phyloP scores from a whole-genome alignment of 306 rosid species.

The Castanea sativa region DNA sequence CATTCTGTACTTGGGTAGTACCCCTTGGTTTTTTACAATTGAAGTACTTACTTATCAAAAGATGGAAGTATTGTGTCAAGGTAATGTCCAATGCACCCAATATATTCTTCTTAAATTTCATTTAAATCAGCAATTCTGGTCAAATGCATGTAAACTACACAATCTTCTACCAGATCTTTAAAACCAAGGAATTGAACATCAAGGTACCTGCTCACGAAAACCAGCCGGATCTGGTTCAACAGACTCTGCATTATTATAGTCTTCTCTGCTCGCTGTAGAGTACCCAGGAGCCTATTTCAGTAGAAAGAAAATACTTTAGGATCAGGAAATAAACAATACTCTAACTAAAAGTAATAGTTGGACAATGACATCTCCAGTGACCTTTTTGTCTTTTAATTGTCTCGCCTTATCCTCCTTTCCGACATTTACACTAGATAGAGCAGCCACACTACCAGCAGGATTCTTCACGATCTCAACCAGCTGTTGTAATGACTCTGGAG shows the following conservation, averaged over 20 bases:
- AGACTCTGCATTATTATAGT: conserved; percentile 49
- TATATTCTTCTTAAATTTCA: neutral
- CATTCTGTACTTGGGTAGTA: too few species aligned
- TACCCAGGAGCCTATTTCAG: conserved; percentile 59
- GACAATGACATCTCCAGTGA: conserved; percentile 26
- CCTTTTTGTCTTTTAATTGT: conserved; percentile 82
- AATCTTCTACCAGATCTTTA: neutral
- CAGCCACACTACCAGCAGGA: conserved; percentile 51
- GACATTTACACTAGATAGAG: conserved; percentile 47
- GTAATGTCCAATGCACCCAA: neutral
- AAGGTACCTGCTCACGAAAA: conserved; percentile 82
- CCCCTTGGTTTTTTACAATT: too few species aligned
- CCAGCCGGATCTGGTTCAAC: conserved; percentile 86
- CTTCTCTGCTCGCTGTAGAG: conserved; percentile 55
- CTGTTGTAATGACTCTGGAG: conserved; percentile 81
- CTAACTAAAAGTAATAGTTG: neutral
- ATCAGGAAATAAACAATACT: conserved; percentile 3
- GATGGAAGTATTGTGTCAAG: neutral
- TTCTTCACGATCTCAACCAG: conserved; percentile 82
- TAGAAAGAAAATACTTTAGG: neutral
- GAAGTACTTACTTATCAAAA: neutral
- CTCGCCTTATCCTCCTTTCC: conserved; percentile 89
- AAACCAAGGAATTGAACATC: neutral
- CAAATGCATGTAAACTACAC: neutral
- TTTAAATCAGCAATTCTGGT: neutral